These are phyloP conservation scores for Venturia pyrina DNA, from an alignment of 2,329 filamentous ascomycete genomes.

Conservation along the genomic window DNA sequence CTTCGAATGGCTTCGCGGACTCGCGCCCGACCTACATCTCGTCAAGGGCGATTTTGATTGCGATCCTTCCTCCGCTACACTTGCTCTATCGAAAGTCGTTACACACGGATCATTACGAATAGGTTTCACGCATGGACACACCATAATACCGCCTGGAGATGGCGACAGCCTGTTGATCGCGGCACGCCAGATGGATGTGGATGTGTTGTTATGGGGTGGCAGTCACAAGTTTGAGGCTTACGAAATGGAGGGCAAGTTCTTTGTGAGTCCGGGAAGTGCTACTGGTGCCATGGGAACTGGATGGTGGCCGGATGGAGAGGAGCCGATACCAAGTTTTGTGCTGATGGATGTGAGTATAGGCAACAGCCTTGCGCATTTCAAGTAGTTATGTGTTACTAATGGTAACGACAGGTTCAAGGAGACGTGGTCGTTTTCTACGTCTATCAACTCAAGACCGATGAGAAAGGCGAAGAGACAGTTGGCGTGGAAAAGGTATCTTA, in stretches of 20 bases:
- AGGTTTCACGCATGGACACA: constrained; percentile 61
- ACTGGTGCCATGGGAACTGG: constrained; percentile 55
- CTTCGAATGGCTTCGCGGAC: constrained; percentile 45
- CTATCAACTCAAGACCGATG: constrained; percentile 52
- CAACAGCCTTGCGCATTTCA: neutral
- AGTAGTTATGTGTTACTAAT: neutral
- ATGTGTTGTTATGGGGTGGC: constrained; percentile 59
- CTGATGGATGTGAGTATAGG: constrained; percentile 79
- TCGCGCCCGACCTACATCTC: constrained; percentile 54
- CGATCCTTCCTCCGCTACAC: constrained; percentile 52
- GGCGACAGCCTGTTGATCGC: constrained; percentile 57
- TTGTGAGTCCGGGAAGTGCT: constrained; percentile 59
- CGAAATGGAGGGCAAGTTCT: constrained; percentile 63
- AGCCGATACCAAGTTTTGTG: constrained; percentile 84
- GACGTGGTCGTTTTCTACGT: constrained; percentile 94
- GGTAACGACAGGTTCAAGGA: constrained; percentile 64
- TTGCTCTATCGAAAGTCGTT: constrained; percentile 58
- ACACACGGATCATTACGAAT: constrained; percentile 59
- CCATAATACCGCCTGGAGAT: constrained; percentile 59
- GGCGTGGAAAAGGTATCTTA: constrained; percentile 47
- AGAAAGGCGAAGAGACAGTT: constrained; percentile 42
- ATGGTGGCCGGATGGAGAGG: constrained; percentile 47
- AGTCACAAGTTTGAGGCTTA: constrained; percentile 63
- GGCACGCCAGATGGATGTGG: constrained; percentile 61
- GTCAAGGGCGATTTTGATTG: constrained; percentile 63